Base-by-base conservation (phyloP, 352 stramenopile genomes). In the Pythium apleroticum region DNA sequence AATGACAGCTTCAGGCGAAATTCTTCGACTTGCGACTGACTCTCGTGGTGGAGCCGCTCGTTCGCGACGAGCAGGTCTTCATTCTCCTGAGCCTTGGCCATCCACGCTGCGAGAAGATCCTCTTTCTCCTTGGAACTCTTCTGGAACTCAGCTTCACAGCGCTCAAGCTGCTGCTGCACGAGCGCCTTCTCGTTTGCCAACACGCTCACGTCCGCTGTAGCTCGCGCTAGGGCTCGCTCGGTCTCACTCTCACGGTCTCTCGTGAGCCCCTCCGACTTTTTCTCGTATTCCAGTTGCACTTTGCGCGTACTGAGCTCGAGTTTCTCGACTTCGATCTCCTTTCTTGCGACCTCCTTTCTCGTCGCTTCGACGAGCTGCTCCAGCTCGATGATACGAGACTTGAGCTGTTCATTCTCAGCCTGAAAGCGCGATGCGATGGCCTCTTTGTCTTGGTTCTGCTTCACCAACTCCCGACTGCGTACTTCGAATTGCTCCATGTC, bases 311-410 rank as follows among this genome's bases (percentile, higher is more conserved):
- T 48, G 15, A 88, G 64, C 17, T 74, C 60, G 4, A 73, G 41
- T n/a, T 73, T 69, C 56, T 90, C 80, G 9, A 86, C 52, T 27
- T 87, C 75, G 3, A 88, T 53, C 12, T 87, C 74, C 35, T 73
- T 74, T 1, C 72, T 69, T 17, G 73, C 76, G 19, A 84, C 30
- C 20, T 86, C 72, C 62, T 82, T 81, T 6, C 65, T 60, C 61
- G 80, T 66, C 0, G 17, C 24, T 10, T 88, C 81, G 14, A 80
- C 3, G 53, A 78, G 71, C 2, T 55, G 20, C 15, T 75, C 60
- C 5, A 77, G 65, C 1, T 55, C 33, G 3, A 50, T 20, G 9
- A 54, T 66, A 22, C 65, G 55, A 2, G 64, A 24, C 25, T 68
- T 62, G 11, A 81, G 39, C 9, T 48, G 22, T 3, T 68, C 63